Percentiles rank a stretch among this genome's conserved stretches.
phyloP scores from a whole-genome alignment of 1,139 yeast species.

The Trichomonascaceae sp. region DNA sequence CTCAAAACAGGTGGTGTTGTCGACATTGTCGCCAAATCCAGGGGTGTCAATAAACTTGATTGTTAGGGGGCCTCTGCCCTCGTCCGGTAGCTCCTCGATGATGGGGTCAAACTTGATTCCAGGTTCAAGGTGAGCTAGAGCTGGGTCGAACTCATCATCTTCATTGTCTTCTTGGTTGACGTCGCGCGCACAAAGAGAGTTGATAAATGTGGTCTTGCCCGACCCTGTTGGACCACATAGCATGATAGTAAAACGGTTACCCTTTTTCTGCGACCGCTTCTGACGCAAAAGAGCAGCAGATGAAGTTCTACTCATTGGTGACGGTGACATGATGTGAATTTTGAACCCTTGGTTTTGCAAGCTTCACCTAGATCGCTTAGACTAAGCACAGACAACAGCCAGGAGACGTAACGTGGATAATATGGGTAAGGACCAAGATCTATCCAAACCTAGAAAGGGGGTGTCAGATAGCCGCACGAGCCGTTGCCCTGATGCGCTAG shows the following conservation, averaged over 20 bases:
- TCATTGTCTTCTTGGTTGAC: constrained; percentile 35
- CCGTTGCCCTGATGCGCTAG: too few species aligned
- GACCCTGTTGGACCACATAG: constrained; percentile 69
- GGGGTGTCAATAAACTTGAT: constrained; percentile 51
- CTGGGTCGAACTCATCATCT: constrained; percentile 26
- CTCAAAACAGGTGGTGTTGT: constrained; percentile 51
- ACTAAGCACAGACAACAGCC: not conserved
- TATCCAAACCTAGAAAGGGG: too few species aligned
- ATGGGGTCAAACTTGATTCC: constrained; percentile 36
- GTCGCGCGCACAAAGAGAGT: constrained; percentile 79
- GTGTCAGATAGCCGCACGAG: too few species aligned
- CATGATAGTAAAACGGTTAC: constrained; percentile 70
- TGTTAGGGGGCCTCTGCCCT: constrained; percentile 76
- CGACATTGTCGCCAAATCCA: constrained; percentile 66
- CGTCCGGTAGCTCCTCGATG: constrained; percentile 24
- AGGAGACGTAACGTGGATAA: not conserved
- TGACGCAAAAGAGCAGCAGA: constrained; percentile 26
- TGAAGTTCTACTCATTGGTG: not conserved
- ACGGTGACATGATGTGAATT: too few species aligned
- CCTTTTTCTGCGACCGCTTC: constrained; percentile 70
- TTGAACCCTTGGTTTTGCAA: not conserved
- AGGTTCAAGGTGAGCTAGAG: constrained; percentile 34
- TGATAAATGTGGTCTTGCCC: constrained; percentile 75
- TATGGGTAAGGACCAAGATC: not conserved
- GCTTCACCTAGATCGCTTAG: not conserved